phyloP scores from a whole-genome alignment of 768 basidiomycete species.

The Steccherinum ochraceum region DNA sequence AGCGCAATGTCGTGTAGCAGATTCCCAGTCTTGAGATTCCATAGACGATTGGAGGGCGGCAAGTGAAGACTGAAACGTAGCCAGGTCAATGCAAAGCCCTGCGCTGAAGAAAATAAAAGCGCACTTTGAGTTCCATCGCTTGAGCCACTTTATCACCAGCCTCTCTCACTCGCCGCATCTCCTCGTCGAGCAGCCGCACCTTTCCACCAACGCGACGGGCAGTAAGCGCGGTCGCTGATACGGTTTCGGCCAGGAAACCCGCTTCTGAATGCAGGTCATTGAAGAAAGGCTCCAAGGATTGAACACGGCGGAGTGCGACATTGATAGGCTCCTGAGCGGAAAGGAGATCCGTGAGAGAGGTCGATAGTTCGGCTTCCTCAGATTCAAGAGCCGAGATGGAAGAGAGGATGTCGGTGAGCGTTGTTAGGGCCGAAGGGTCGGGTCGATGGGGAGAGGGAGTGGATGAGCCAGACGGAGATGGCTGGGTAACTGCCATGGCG shows the following conservation, averaged over 20 bases:
- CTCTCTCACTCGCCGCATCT: slow-evolving; percentile 85
- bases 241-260: slow-evolving; percentile 44
- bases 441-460: slow-evolving; percentile 11
- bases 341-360: slow-evolving; percentile 64
- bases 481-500: too few species aligned
- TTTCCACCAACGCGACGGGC: slow-evolving; percentile 89
- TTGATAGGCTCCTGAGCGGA: slow-evolving; percentile 62
- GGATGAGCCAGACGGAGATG: too few species aligned
- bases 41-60: slow-evolving; percentile 53
- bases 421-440: slow-evolving; percentile 39
- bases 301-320: slow-evolving; percentile 53
- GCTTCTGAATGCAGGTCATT: slow-evolving; percentile 60
- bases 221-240: slow-evolving; percentile 68
- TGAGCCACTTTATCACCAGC: slow-evolving; percentile 89
- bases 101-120: slow-evolving; percentile 18
- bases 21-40: slow-evolving; percentile 88
- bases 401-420: slow-evolving; percentile 64
- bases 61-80: slow-evolving; percentile 51
- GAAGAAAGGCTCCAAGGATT: slow-evolving; percentile 53
- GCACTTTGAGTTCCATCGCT: slow-evolving; percentile 92
- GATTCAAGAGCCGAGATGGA: slow-evolving; percentile 70
- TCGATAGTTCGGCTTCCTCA: slow-evolving; percentile 71
- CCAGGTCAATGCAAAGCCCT: slow-evolving; percentile 3
- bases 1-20: slow-evolving; percentile 85
- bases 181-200: slow-evolving; percentile 84